phyloP scores from a whole-genome alignment of 441 rosid species.

The Manihot esculenta region DNA sequence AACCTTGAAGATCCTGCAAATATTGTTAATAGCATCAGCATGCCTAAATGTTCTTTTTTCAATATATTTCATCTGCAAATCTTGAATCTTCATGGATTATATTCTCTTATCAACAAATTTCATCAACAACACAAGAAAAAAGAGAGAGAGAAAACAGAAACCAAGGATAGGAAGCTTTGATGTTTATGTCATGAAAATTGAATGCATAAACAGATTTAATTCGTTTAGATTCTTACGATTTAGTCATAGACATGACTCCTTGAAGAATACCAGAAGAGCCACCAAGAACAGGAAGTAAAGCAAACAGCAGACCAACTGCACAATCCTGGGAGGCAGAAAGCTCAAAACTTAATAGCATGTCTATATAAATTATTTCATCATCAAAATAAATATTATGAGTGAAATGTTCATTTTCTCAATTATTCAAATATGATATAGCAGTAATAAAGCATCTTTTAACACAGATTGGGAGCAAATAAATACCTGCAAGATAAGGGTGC shows the following conservation, averaged over 20 bases:
- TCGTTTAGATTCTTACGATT: slow-evolving; percentile 60
- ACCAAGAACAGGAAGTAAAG: slow-evolving; percentile 95
- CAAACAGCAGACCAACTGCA: slow-evolving; percentile 96
- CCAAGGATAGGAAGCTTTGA: neutral
- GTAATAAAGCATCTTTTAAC: neutral
- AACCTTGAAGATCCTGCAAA: too few relatives aligned
- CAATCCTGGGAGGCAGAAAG: slow-evolving; percentile 66
- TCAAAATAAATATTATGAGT: slow-evolving; percentile 15
- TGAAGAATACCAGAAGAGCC: slow-evolving; percentile 93
- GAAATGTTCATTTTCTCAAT: neutral
- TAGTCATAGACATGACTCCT: slow-evolving; percentile 87
- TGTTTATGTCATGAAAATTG: neutral
- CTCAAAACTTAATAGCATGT: slow-evolving; percentile 24
- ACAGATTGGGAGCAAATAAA: slow-evolving; percentile 20
- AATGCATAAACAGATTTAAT: slow-evolving; percentile 2
- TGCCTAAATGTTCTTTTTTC: slow-evolving; percentile 1
- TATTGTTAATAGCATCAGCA: neutral
- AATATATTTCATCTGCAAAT: neutral
- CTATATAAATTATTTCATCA: neutral
- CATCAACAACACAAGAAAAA: neutral
- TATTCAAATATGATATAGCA: neutral
- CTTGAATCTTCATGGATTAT: neutral
- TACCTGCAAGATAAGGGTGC: slow-evolving; percentile 96
- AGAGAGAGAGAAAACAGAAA: neutral
- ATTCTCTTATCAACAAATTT: neutral